Base-by-base conservation (phyloP, 1,139 yeast genomes). In the Blastobotrys apis region DNA sequence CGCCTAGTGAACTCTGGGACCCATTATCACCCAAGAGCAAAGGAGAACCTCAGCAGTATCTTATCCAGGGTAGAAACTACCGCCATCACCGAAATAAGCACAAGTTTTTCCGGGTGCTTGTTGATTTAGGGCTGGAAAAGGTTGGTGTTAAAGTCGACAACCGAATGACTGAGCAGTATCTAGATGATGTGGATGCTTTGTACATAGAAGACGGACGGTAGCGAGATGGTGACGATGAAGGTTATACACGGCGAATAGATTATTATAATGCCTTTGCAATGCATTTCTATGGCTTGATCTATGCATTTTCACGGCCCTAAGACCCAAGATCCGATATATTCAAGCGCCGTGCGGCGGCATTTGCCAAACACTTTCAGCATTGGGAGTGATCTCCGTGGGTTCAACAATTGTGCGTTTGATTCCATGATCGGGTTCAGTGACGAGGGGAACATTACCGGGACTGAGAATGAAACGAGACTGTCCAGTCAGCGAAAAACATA, bases 151-250 rank as follows among this genome's bases (percentile, higher is more conserved):
- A 48, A 16, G 41, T 52, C 37, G 58, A 59, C 39, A 46, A 37
- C 17, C 31, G 44, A 3, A 42, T 52, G 16, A 54, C 59, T 16
- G 53, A 53, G 26, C 47, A 47, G 23, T 52, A 56, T 35, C 48
- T 62, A 22, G 51, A 54, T 21, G 58, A 54, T 25, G 40, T 63
- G 37, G 63, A 62, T 21, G 39, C 36, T n/a, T 49, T 57, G 47
- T 61, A 62, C 45, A 44, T 61, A n/a, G 50, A 47, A 13, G 63
- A 61, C 31, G 66, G 66, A 1, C 62, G 65, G 65, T 63, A 62
- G 43, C 65, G 66, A 4, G 54, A 51, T 32, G 49, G 50, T 10
- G 36, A 33, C 36, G 36, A 33, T n/a, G 15, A 33, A 4, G 36
- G 36, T n/a, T 33, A 25, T 10, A 37, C 34, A 19, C 6, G 33